phyloP scores from a whole-genome alignment of 2,329 filamentous ascomycete genomes.

The Knufia petricola region DNA sequence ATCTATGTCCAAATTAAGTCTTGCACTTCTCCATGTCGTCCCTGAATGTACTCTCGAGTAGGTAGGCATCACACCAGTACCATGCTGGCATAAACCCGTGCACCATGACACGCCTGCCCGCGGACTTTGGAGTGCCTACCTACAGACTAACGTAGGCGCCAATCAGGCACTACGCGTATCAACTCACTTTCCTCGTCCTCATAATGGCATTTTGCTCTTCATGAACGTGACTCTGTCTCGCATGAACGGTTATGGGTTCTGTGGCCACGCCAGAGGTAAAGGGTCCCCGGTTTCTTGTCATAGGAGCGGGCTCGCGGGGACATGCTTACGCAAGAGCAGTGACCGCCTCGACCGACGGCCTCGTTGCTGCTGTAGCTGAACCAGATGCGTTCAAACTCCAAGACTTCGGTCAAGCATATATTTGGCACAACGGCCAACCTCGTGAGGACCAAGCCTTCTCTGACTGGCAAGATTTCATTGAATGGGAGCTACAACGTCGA shows the following conservation, averaged over 20 bases:
- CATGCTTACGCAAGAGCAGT: slow-evolving; percentile 63
- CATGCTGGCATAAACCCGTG: too few species aligned
- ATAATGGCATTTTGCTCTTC: neutral
- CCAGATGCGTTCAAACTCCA: slow-evolving; percentile 67
- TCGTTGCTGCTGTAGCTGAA: slow-evolving; percentile 71
- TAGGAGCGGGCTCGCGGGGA: slow-evolving; percentile 75
- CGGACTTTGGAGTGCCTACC: too few species aligned
- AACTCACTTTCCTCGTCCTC: neutral
- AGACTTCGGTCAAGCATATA: slow-evolving; percentile 59
- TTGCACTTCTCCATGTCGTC: too few species aligned
- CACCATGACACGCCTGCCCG: too few species aligned
- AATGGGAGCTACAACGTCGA: slow-evolving; percentile 54
- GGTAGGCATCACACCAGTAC: too few species aligned
- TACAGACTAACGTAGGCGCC: too few species aligned
- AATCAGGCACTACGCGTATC: neutral
- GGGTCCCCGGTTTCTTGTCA: slow-evolving; percentile 52
- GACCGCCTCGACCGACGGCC: slow-evolving; percentile 33
- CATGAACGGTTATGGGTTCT: slow-evolving; percentile 15
- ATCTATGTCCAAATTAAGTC: neutral
- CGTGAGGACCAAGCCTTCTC: slow-evolving; percentile 58
- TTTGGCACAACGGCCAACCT: slow-evolving; percentile 53
- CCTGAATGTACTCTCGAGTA: too few species aligned
- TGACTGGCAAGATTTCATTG: slow-evolving; percentile 67
- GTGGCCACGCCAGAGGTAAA: slow-evolving; percentile 8
- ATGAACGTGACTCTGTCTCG: too few species aligned